Percentiles rank a stretch among this genome's conserved stretches.
Conservation (phyloP, 495 filamentous ascomycete species). For the Bacidia gigantensis region DNA sequence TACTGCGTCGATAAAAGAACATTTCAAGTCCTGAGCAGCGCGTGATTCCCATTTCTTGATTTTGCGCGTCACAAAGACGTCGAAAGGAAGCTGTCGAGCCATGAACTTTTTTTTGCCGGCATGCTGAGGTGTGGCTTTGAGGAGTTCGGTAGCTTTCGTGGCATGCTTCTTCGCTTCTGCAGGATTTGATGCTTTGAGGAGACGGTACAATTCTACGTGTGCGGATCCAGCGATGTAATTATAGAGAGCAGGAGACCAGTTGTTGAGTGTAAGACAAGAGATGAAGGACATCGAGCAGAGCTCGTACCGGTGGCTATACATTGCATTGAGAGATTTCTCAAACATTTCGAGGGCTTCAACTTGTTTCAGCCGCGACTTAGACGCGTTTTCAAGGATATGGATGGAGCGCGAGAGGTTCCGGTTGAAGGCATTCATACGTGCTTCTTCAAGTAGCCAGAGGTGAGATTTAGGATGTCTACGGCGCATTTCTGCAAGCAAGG, state of each 20-base stretch:
- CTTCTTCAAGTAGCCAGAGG: slow-evolving; percentile 85
- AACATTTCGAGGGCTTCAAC: slow-evolving; percentile 69
- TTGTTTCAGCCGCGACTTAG: slow-evolving; percentile 69
- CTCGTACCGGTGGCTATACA: slow-evolving; percentile 65
- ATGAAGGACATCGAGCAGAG: slow-evolving; percentile 61
- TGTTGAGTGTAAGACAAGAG: slow-evolving; percentile 69
- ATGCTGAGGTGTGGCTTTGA: slow-evolving; percentile 57
- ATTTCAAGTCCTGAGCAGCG: slow-evolving; percentile 50
- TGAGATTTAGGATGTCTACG: slow-evolving; percentile 64
- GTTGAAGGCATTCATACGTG: slow-evolving; percentile 58
- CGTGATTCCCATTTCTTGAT: slow-evolving; percentile 80
- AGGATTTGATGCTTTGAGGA: slow-evolving; percentile 37
- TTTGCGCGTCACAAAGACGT: slow-evolving; percentile 75
- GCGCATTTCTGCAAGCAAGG: slow-evolving; percentile 62
- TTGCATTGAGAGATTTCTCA: slow-evolving; percentile 63
- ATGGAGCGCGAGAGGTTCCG: slow-evolving; percentile 56
- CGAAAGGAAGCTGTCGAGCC: slow-evolving; percentile 79
- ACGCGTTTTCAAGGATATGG: slow-evolving; percentile 40
- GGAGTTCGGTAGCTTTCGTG: slow-evolving; percentile 50
- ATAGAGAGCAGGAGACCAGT: slow-evolving; percentile 82
- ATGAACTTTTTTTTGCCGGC: slow-evolving; percentile 83
- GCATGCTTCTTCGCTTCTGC: slow-evolving; percentile 39
- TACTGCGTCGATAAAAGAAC: slow-evolving; percentile 67
- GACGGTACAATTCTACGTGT: slow-evolving; percentile 68
- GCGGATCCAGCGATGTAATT: slow-evolving; percentile 74